phyloP scores from a whole-genome alignment of 2,329 filamentous ascomycete genomes.

The Mycosphaerelloides madeirae region DNA sequence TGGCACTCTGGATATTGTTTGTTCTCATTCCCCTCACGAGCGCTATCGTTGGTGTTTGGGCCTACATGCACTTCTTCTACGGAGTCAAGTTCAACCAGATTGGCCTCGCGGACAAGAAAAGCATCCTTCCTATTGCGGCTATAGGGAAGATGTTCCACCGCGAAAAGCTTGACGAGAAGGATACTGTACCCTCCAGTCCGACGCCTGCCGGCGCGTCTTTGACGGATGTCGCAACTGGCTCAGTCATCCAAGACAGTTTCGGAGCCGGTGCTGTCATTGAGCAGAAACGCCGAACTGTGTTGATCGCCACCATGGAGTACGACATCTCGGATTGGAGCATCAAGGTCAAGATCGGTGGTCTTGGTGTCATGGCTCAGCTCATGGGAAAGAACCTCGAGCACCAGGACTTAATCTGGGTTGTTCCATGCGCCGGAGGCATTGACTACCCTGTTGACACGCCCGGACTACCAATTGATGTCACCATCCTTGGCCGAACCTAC shows the following conservation, averaged over 20 bases:
- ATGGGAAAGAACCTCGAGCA: constrained; percentile 64
- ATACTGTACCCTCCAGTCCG: constrained; percentile 11
- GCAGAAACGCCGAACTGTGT: constrained; percentile 47
- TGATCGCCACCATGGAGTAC: constrained; percentile 69
- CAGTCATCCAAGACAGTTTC: constrained; percentile 22
- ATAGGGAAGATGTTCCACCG: constrained; percentile 21
- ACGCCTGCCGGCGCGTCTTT: constrained; percentile 5
- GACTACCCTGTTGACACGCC: constrained; percentile 58
- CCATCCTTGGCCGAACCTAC: constrained; percentile 57
- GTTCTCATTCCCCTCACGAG: constrained; percentile 50
- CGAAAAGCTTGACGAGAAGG: constrained; percentile 24
- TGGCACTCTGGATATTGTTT: constrained; percentile 52
- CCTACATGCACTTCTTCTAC: constrained; percentile 60
- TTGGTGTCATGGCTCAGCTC: constrained; percentile 65
- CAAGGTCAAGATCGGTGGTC: constrained; percentile 67
- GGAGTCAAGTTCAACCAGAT: constrained; percentile 59
- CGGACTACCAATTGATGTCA: constrained; percentile 59
- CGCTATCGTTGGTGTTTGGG: constrained; percentile 48
- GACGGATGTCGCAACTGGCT: constrained; percentile 15
- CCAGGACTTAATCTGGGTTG: constrained; percentile 58
- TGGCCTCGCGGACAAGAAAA: constrained; percentile 50
- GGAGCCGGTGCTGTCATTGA: constrained; percentile 24
- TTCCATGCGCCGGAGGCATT: constrained; percentile 55
- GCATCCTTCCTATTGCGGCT: constrained; percentile 28
- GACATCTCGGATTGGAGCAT: constrained; percentile 66